phyloP scores from a whole-genome alignment of 176 grass and related monocot genomes.

The Olyra latifolia region DNA sequence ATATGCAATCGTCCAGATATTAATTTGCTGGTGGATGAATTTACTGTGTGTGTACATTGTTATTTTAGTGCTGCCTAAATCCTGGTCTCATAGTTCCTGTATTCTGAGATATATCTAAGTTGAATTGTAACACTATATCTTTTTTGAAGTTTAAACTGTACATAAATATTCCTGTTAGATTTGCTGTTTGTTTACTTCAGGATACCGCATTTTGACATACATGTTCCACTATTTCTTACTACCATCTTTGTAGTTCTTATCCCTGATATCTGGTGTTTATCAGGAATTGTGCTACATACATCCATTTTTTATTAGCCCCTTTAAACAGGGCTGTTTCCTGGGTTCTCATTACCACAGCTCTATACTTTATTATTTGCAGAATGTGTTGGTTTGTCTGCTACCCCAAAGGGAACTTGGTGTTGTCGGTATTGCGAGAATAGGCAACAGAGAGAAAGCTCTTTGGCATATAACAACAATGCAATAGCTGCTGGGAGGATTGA shows the following conservation, averaged over 20 bases:
- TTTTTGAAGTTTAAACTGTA: not conserved
- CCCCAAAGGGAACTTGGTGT: constrained; percentile 70
- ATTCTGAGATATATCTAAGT: not conserved
- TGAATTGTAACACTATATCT: not conserved
- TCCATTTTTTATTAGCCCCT: constrained; percentile 9
- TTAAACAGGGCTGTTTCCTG: not conserved
- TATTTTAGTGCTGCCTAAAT: not conserved
- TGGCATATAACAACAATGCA: constrained; percentile 92
- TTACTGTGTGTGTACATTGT: not conserved
- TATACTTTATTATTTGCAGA: constrained; percentile 48
- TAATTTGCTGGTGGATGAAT: constrained; percentile 18
- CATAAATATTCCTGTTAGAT: not conserved
- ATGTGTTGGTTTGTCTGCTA: constrained; percentile 65
- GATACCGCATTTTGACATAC: not conserved
- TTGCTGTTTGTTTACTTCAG: not conserved
- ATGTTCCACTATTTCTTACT: constrained; percentile 17
- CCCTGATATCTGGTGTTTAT: constrained; percentile 17
- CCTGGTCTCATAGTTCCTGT: not conserved
- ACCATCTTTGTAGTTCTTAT: constrained; percentile 8
- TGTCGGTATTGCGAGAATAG: constrained; percentile 90
- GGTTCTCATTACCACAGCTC: constrained; percentile 10
- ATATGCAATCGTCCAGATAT: constrained; percentile 1
- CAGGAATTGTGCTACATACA: constrained; percentile 2
- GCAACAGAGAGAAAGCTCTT: constrained; percentile 78
- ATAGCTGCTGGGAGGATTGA: constrained; percentile 94